phyloP scores from a whole-genome alignment of 148 eudicot genomes.

The Silene latifolia region DNA sequence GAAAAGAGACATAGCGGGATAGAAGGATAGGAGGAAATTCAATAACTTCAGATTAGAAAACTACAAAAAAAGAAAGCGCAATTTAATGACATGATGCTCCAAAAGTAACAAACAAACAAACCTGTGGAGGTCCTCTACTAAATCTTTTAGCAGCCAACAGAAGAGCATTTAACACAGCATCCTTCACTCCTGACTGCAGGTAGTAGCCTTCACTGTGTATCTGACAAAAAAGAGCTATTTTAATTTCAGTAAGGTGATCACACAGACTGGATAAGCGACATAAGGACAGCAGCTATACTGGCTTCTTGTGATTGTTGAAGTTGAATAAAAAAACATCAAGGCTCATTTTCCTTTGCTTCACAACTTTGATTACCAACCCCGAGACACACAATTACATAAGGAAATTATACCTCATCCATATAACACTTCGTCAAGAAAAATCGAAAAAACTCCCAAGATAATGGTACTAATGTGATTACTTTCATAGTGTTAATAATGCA shows the following conservation, averaged over 20 bases:
- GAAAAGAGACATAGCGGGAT: neutral
- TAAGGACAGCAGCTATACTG: neutral
- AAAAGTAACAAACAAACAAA: constrained; percentile 18
- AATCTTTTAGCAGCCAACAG: constrained; percentile 81
- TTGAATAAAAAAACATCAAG: neutral
- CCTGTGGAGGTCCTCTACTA: constrained; percentile 95
- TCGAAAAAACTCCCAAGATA: too few species aligned
- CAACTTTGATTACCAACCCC: neutral
- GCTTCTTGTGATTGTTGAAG: neutral
- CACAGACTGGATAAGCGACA: neutral
- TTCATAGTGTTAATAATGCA: neutral
- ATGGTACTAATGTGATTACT: neutral
- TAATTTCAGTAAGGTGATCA: neutral
- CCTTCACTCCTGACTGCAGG: constrained; percentile 75
- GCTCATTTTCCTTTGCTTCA: too few species aligned
- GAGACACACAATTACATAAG: neutral
- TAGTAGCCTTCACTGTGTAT: constrained; percentile 77
- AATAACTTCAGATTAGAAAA: neutral
- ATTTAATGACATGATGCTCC: neutral
- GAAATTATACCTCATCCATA: neutral
- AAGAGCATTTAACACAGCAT: constrained; percentile 71
- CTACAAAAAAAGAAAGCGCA: neutral
- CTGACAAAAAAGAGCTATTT: constrained; percentile 35
- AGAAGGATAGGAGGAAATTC: neutral
- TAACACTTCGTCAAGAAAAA: neutral